Evolutionary conservation across 2,329 filamentous ascomycete species (phyloP).

Genomic region (Podosphaera leucotricha): DNA sequence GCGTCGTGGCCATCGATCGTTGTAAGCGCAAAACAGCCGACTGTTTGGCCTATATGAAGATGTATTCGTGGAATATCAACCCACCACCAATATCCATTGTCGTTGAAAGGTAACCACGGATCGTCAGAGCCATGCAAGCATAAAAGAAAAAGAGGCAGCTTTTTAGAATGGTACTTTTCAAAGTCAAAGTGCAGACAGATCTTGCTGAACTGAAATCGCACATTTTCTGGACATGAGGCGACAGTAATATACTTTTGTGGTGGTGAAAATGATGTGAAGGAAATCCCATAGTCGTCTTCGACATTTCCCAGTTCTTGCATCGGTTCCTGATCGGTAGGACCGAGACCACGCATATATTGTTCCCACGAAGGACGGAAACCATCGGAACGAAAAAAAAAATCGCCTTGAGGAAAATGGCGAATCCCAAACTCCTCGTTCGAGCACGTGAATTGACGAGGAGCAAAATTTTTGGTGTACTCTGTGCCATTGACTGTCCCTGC

Average conservation of each 20-base stretch:
- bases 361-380: slow-evolving; percentile 50
- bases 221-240: slow-evolving; percentile 25
- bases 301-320: slow-evolving; percentile 23
- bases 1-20: not conserved
- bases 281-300: slow-evolving; percentile 25
- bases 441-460: slow-evolving; percentile 32
- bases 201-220: slow-evolving; percentile 63
- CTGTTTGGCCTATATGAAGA: not conserved
- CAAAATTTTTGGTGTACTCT: slow-evolving; percentile 45
- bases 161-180: not conserved
- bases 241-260: slow-evolving; percentile 34
- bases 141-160: not conserved
- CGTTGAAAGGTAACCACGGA: not conserved
- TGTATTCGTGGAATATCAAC: not conserved
- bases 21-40: not conserved
- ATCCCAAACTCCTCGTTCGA: slow-evolving; percentile 61
- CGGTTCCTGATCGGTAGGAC: slow-evolving; percentile 26
- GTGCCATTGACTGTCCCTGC: slow-evolving; percentile 40
- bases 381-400: slow-evolving; percentile 53
- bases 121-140: not conserved
- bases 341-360: slow-evolving; percentile 42
- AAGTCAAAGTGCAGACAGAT: slow-evolving; percentile 33
- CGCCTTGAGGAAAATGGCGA: slow-evolving; percentile 53
- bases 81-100: not conserved
- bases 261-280: slow-evolving; percentile 37